phyloP scores from a whole-genome alignment of 495 filamentous ascomycete species.

The Trichocladium antarcticum region DNA sequence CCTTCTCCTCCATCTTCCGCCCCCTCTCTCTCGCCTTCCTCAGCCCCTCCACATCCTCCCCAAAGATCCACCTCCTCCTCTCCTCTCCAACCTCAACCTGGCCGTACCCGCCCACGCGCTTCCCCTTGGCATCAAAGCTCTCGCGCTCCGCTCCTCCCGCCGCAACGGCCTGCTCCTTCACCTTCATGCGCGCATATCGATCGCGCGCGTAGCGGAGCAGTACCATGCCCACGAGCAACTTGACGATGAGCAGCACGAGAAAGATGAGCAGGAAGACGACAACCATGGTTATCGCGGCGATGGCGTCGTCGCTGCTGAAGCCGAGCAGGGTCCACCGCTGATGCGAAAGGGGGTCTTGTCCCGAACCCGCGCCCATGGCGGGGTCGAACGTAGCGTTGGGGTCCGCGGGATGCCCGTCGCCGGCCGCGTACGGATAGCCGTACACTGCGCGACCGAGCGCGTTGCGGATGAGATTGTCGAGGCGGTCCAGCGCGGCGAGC shows the following conservation, averaged over 20 bases:
- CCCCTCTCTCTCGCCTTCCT: conserved; percentile 60
- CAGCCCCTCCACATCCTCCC: conserved; percentile 65
- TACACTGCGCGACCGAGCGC: conserved; percentile 58
- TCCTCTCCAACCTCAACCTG: conserved; percentile 83
- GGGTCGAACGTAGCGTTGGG: conserved; percentile 2
- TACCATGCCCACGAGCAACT: conserved; percentile 74
- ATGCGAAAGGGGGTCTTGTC: conserved; percentile 16
- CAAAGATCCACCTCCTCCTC: conserved; percentile 75
- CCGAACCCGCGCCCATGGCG: conserved; percentile 3
- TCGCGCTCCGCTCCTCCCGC: conserved; percentile 39
- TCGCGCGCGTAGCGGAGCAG: conserved; percentile 62
- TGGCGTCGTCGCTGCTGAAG: conserved; percentile 50
- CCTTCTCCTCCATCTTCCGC: conserved; percentile 42
- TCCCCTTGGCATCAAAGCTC: conserved; percentile 55
- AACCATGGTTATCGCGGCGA: conserved; percentile 59
- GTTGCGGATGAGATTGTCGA: conserved; percentile 62
- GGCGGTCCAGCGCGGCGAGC: conserved; percentile 57
- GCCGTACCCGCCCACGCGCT: conserved; percentile 68
- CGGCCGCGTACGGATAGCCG: conserved; percentile 34
- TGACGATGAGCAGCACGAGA: conserved; percentile 65
- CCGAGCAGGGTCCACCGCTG: conserved; percentile 22
- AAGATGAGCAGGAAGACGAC: conserved; percentile 72
- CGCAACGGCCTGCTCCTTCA: conserved; percentile 44
- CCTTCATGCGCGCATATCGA: conserved; percentile 71
- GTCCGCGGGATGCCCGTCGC: neutral